phyloP scores from a whole-genome alignment of 192 early-diverging fungal genomes.

The Umbelopsis vinacea region DNA sequence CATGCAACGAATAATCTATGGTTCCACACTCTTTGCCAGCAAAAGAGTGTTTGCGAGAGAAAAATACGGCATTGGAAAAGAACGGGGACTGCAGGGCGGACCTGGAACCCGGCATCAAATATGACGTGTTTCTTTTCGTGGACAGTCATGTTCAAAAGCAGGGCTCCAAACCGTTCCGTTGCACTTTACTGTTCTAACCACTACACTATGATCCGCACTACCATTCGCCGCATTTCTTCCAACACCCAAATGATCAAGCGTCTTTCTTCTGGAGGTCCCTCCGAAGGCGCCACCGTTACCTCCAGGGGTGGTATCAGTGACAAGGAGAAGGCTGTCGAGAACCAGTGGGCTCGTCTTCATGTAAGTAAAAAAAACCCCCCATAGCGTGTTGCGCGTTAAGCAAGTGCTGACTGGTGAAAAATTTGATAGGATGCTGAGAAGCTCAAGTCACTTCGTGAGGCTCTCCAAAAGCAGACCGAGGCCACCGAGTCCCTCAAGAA shows the following conservation, averaged over 20 bases:
- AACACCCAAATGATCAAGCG: slow-evolving; percentile 19
- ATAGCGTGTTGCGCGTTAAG: background rate
- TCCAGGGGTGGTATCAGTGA: slow-evolving; percentile 33
- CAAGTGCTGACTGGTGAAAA: background rate
- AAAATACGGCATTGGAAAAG: too few species aligned
- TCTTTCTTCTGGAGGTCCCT: background rate
- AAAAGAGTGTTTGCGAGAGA: too few species aligned
- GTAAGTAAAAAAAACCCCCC: slow-evolving; percentile 30
- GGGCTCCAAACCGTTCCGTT: background rate
- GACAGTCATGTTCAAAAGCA: slow-evolving; percentile 4
- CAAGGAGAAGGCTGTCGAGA: slow-evolving; percentile 46
- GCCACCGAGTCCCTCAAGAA: slow-evolving; percentile 32
- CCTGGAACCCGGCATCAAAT: background rate
- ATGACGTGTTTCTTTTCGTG: slow-evolving; percentile 20
- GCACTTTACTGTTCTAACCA: background rate
- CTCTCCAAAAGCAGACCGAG: slow-evolving; percentile 35
- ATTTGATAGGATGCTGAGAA: slow-evolving; percentile 42
- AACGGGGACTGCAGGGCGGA: background rate
- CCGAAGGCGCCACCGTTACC: slow-evolving; percentile 34
- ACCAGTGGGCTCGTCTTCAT: slow-evolving; percentile 41
- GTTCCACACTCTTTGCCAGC: too few species aligned
- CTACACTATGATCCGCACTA: slow-evolving; percentile 20
- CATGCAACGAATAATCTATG: too few species aligned
- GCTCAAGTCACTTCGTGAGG: slow-evolving; percentile 40
- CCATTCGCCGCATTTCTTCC: slow-evolving; percentile 18